Base-by-base conservation (phyloP, 345 rosid species). In the Durio zibethinus region DNA sequence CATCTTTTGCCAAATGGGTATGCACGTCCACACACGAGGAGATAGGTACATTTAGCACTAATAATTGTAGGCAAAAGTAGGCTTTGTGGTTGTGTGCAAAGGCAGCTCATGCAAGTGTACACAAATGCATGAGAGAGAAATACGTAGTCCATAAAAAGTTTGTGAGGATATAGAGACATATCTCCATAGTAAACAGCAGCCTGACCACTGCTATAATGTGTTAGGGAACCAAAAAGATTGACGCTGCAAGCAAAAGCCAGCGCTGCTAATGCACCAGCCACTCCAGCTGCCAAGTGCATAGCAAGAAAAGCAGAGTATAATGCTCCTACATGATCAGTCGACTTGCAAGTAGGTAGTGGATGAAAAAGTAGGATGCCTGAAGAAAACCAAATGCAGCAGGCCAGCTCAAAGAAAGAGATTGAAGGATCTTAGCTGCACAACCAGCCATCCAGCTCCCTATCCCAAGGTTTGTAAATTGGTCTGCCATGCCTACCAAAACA, bases 131-230 rank as follows among this genome's bases (percentile, higher is more conserved):
- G 52, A 42, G 31, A 68, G 53, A 67, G 35, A 23, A 67, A 47
- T 66, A 74, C 12, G 29, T 35, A 50, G 71, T 27, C 43, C 10
- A 5, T 9, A 56, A 25, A 56, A 65, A 65, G n/a, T n/a, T 23
- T 25, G 29, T 36, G 73, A 43, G 45, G 48, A 35, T 42, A 78
- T 6, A 71, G 57, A 75, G 54, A 52, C 79, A 66, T 45, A 95
- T 98, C 99, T 91, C 99, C 99, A 65, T 86, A 92, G 84, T 91
- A 96, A 12, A 96, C 97, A 80, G 97, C 98, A 48, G 99, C 97
- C 87, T 93, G 98, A 48, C 99, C 99, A 68, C 99, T 91, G 84
- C 98, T 96, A 78, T 94, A 96, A 85, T 96, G 99, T 36, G 98
- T 94, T 76, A 92, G 76, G 54, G 98, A 89, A 72, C 98, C 99